Percentiles rank a stretch among this genome's conserved stretches.
Evolutionary conservation across 495 filamentous ascomycete species (phyloP).

Genomic region (Astrothelium macrocarpum): DNA sequence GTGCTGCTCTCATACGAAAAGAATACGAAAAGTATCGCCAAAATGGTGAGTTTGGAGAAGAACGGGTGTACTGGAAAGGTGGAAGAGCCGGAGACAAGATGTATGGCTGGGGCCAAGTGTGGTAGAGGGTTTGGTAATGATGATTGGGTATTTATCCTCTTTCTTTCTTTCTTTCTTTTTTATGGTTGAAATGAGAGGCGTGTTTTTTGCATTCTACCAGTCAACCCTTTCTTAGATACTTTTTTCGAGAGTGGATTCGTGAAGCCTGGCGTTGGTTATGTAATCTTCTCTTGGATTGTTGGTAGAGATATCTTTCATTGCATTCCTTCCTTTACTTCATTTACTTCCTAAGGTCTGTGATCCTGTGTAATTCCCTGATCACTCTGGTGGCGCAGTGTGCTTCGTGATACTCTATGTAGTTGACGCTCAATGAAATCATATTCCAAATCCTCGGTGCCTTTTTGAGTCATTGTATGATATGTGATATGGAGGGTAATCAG

Average conservation of each 20-base stretch:
- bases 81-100: conserved; percentile 18
- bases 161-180: no score
- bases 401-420: no score
- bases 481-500: no score
- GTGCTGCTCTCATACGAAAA: conserved; percentile 19
- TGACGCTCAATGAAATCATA: no score
- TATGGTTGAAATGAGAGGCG: neutral
- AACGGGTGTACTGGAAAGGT: conserved; percentile 23
- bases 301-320: neutral
- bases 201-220: no score
- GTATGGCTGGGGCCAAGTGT: conserved; percentile 28
- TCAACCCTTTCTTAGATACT: neutral
- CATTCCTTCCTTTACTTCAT: neutral
- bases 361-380: no score
- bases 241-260: neutral
- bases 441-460: no score
- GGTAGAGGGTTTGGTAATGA: neutral
- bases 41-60: conserved; percentile 21
- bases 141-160: neutral
- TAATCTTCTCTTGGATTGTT: neutral
- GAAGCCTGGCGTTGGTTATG: neutral
- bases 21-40: conserved; percentile 16
- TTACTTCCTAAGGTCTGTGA: no score
- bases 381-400: no score
- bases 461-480: no score